phyloP scores from a whole-genome alignment of 202 grass and related monocot genomes.

The Dendrocalamus latiflorus region DNA sequence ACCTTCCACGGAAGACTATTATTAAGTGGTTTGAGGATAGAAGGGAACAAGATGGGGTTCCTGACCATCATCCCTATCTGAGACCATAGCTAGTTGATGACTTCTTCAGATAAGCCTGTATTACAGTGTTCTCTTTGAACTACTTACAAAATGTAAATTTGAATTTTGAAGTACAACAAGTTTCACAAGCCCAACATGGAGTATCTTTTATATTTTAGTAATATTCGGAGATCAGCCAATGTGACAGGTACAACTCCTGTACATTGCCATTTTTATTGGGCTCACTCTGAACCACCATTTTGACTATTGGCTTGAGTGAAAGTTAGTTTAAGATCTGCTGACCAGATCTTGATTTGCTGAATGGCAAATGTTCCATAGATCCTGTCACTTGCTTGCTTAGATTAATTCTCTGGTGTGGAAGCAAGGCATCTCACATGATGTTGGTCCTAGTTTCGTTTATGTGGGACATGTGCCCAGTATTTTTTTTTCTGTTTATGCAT shows the following conservation, averaged over 20 bases:
- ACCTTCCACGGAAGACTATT: constrained; percentile 72
- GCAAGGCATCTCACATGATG: constrained; percentile 25
- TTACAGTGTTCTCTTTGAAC: constrained; percentile 13
- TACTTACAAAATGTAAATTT: constrained; percentile 35
- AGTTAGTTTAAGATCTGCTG: constrained; percentile 22
- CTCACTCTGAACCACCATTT: constrained; percentile 37
- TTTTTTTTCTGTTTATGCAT: constrained; percentile 20
- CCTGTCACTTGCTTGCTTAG: constrained; percentile 19
- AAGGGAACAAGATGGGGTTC: constrained; percentile 62
- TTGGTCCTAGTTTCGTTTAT: constrained; percentile 1
- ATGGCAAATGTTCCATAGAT: constrained; percentile 1
- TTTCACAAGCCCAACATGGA: constrained; percentile 18
- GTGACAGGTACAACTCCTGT: constrained; percentile 46
- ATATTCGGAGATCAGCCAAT: constrained; percentile 27
- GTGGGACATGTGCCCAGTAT: not conserved
- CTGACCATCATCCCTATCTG: constrained; percentile 45
- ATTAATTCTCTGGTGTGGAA: constrained; percentile 11
- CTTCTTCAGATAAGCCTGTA: constrained; percentile 15
- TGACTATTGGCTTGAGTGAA: constrained; percentile 26
- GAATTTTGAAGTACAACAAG: constrained; percentile 18
- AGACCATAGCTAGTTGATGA: constrained; percentile 46
- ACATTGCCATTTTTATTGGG: constrained; percentile 28
- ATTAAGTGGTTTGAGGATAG: constrained; percentile 94
- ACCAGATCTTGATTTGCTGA: constrained; percentile 31
- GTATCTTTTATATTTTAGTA: constrained; percentile 33